Evolutionary conservation across 192 early-diverging fungal genomes (phyloP), one percentile per base, ranked within the genome.

Genomic region (Backusella tarrabulga): DNA sequence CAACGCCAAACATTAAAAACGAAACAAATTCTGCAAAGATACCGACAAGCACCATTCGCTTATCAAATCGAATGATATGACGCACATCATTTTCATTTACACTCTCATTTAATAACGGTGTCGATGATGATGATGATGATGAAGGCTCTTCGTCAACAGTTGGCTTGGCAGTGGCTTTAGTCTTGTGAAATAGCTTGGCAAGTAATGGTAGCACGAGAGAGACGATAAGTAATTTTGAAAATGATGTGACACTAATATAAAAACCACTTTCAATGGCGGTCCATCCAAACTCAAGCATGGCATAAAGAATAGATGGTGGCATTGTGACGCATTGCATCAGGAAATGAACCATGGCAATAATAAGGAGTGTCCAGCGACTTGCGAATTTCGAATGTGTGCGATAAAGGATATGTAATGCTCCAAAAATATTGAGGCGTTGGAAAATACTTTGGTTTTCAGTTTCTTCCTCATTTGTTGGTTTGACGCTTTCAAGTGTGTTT

Each of bases 11-110:
- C 0, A 77, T 44, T 0, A 80, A 3, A 34, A 85, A 81, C 6
- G 80, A 75, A 26, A 75, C 0, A 1, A 71, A 74, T 56, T 85
- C 87, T 34, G 85, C 72, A 0, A 75, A 6, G 9, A 78, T 78
- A 2, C 85, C 85, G 0, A 82, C 8, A 23, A 87, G 80, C 19
- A 90, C 71, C 23, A 86, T 54, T 85, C 88, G 85, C 6, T 80
- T 70, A 34, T 90, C 87, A 34, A 85, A 83, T 54, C 72, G 66
- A 5, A 79, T 56, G 42, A 71, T 73, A 36, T 66, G 44, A 19
- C 41, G 44, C n/a, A 71, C 19, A 17, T 63, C 26, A 38, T 71
- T 26, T 63, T 80, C 56, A 8, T 29, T 19, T 19, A 19, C 17
- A 68, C 38, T 36, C 34, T 68, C 35, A 11, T 38, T 68, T 35